Percentiles rank a stretch among this genome's conserved stretches.
phyloP scores from a whole-genome alignment of 495 filamentous ascomycete species.

The Penicillium macrosclerotiorum region DNA sequence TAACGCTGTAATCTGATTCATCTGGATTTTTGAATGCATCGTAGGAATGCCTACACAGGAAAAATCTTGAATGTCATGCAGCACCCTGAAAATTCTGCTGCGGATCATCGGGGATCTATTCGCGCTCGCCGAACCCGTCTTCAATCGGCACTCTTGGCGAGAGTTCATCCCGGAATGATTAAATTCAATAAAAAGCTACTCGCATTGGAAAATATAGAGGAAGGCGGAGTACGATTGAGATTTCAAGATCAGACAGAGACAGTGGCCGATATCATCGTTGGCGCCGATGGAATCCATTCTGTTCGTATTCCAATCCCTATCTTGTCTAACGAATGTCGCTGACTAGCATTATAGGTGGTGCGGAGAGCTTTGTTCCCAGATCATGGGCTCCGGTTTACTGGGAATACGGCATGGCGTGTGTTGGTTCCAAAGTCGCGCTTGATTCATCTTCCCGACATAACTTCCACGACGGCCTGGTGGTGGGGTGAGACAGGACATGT shows the following conservation, averaged over 20 bases:
- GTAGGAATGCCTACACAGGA: conserved; percentile 25
- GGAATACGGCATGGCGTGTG: conserved; percentile 39
- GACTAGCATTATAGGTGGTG: not conserved
- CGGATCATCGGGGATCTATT: conserved; percentile 14
- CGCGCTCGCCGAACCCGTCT: conserved; percentile 40
- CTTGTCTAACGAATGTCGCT: not conserved
- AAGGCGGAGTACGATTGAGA: conserved; percentile 26
- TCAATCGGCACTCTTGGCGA: conserved; percentile 36
- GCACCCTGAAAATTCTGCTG: conserved; percentile 14
- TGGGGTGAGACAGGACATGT: conserved; percentile 42
- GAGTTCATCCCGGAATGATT: conserved; percentile 36
- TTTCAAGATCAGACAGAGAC: conserved; percentile 34
- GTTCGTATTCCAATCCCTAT: conserved; percentile 24
- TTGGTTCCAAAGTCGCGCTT: conserved; percentile 26
- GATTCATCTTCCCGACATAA: conserved; percentile 33
- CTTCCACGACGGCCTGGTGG: conserved; percentile 45
- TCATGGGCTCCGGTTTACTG: conserved; percentile 37
- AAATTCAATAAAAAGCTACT: conserved; percentile 38
- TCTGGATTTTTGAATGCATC: not conserved
- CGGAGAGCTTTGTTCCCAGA: conserved; percentile 22
- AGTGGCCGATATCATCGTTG: conserved; percentile 48
- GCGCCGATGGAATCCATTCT: conserved; percentile 52
- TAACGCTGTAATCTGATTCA: not conserved
- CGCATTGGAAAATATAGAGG: conserved; percentile 23
- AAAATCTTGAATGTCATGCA: conserved; percentile 6